Evolutionary conservation across 2,329 filamentous ascomycete species (phyloP).

Genomic region (Penicillium brevicompactum): DNA sequence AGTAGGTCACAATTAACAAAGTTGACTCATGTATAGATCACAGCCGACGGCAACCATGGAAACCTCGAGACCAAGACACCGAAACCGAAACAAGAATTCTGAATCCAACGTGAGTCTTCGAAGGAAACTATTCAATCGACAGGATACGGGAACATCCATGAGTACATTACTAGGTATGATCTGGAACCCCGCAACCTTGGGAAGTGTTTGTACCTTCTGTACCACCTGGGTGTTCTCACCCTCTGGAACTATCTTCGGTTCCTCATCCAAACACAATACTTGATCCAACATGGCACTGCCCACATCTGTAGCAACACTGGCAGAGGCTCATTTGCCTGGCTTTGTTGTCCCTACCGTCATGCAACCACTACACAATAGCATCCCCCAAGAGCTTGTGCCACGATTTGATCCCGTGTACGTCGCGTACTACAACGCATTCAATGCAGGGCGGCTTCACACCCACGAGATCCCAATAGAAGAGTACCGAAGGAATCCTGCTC

Average conservation of each 20-base stretch:
- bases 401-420: constrained; percentile 46
- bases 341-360: constrained; percentile 24
- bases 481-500: constrained; percentile 42
- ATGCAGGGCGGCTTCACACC: constrained; percentile 43
- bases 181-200: too few relatives aligned
- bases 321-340: constrained; percentile 5
- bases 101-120: not conserved
- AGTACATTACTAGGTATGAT: too few relatives aligned
- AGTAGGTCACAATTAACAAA: too few relatives aligned
- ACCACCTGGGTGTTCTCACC: not conserved
- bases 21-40: too few relatives aligned
- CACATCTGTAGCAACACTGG: constrained; percentile 23
- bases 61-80: too few relatives aligned
- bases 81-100: not conserved
- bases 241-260: not conserved
- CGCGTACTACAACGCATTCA: constrained; percentile 47
- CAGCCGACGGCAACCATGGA: too few relatives aligned
- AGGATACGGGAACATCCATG: too few relatives aligned
- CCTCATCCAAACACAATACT: too few relatives aligned
- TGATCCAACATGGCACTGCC: constrained; percentile 9
- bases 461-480: constrained; percentile 46
- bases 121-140: too few relatives aligned
- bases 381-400: constrained; percentile 38
- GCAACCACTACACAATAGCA: constrained; percentile 47
- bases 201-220: too few relatives aligned